These are phyloP conservation scores for Allium sativum DNA, from an alignment of 106 monocot species.

Conservation along the genomic window DNA sequence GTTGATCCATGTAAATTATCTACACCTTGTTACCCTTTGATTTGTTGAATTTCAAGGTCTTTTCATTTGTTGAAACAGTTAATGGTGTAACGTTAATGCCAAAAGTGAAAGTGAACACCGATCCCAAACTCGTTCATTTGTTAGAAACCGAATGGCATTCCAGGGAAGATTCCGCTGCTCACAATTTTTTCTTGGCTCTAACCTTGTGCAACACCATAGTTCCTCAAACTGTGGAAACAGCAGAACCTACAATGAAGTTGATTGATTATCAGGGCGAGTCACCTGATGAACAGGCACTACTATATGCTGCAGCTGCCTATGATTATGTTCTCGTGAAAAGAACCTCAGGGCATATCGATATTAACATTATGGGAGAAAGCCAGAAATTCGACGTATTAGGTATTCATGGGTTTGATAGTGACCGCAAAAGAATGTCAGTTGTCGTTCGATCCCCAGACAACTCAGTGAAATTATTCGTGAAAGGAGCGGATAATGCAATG, in stretches of 20 bases:
- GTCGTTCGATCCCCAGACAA: conserved; percentile 81
- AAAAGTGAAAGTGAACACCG: conserved; percentile 55
- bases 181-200: conserved; percentile 47
- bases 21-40: background rate
- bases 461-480: conserved; percentile 69
- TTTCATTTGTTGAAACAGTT: conserved; percentile 15
- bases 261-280: conserved; percentile 53
- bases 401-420: conserved; percentile 97
- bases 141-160: conserved; percentile 21
- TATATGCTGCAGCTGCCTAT: conserved; percentile 43
- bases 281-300: conserved; percentile 44
- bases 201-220: conserved; percentile 43
- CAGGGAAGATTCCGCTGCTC: conserved; percentile 12
- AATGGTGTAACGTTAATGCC: conserved; percentile 54
- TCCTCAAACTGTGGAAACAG: conserved; percentile 17
- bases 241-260: conserved; percentile 14
- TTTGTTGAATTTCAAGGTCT: background rate
- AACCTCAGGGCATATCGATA: conserved; percentile 34
- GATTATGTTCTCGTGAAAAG: conserved; percentile 32
- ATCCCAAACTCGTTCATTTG: conserved; percentile 37
- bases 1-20: background rate
- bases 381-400: conserved; percentile 70
- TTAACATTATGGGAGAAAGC: conserved; percentile 25
- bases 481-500: conserved; percentile 97
- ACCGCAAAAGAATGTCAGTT: conserved; percentile 96